Conservation (phyloP, 2,329 filamentous ascomycete genomes). For the Stagonosporopsis rhizophila region DNA sequence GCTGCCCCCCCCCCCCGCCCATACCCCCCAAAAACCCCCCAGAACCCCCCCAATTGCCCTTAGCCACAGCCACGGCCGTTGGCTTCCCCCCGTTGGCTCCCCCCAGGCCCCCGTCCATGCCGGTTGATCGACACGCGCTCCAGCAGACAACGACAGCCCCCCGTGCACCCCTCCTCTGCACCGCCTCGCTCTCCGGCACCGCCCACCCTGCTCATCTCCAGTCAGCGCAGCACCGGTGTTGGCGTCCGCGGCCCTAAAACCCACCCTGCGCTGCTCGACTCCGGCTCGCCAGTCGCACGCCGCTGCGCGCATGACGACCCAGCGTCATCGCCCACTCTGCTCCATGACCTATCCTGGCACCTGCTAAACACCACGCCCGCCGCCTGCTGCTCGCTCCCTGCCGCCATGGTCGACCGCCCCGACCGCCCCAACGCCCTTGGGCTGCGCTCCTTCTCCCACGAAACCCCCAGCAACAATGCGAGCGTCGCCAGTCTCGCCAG, state of each 20-base stretch:
- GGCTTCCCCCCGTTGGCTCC: background rate
- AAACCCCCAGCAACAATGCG: slow-evolving; percentile 33
- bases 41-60: background rate
- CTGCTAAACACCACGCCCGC: slow-evolving; percentile 20
- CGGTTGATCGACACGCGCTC: slow-evolving; percentile 14
- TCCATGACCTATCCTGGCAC: slow-evolving; percentile 34
- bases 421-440: slow-evolving; percentile 45
- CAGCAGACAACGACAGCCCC: slow-evolving; percentile 17
- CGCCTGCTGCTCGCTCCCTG: background rate
- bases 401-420: slow-evolving; percentile 37
- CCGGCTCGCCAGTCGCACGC: slow-evolving; percentile 33
- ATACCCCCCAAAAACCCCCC: background rate
- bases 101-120: slow-evolving; percentile 15
- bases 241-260: too few species aligned
- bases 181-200: slow-evolving; percentile 18
- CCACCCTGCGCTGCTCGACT: slow-evolving; percentile 22
- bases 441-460: slow-evolving; percentile 43
- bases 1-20: slow-evolving; percentile 20
- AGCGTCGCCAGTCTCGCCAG: slow-evolving; percentile 27
- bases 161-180: slow-evolving; percentile 9
- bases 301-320: slow-evolving; percentile 44
- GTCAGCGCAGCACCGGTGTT: too few species aligned
- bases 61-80: background rate
- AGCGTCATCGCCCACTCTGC: slow-evolving; percentile 29
- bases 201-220: slow-evolving; percentile 7